Conservation (phyloP, 345 rosid genomes). For the Lepidium didymum region DNA sequence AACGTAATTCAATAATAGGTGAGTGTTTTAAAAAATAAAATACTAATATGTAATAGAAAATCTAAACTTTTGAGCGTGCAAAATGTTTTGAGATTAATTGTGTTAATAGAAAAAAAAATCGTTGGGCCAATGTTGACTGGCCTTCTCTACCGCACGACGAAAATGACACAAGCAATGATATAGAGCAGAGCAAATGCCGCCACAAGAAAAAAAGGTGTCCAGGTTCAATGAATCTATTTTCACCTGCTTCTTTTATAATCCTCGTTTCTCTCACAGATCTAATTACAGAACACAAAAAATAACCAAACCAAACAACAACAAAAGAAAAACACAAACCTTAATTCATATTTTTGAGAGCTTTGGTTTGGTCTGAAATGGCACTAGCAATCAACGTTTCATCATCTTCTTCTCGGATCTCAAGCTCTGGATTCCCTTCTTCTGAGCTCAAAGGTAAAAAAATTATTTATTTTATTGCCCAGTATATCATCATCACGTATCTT, state of each 20-base stretch:
- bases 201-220: slow-evolving; percentile 21
- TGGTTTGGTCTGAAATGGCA: slow-evolving; percentile 36
- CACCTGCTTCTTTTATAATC: slow-evolving; percentile 15
- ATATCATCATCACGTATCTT: neutral
- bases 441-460: slow-evolving; percentile 39
- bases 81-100: neutral
- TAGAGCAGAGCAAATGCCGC: slow-evolving; percentile 14
- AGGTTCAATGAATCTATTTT: slow-evolving; percentile 34
- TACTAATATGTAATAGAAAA: neutral
- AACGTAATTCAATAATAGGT: neutral
- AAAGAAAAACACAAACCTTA: neutral
- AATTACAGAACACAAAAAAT: neutral
- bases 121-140: slow-evolving; percentile 13
- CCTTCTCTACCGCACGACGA: slow-evolving; percentile 19
- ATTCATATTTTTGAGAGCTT: neutral
- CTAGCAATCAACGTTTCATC: slow-evolving; percentile 41
- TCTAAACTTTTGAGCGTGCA: neutral
- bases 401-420: slow-evolving; percentile 29
- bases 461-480: too few relatives aligned
- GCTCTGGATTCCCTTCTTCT: slow-evolving; percentile 27
- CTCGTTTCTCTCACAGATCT: neutral
- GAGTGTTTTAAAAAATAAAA: neutral
- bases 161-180: slow-evolving; percentile 29
- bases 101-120: neutral
- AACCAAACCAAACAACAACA: neutral